Evolutionary conservation across 1,284 basidiomycete species (phyloP).

Genomic region (Mycena citricolor): DNA sequence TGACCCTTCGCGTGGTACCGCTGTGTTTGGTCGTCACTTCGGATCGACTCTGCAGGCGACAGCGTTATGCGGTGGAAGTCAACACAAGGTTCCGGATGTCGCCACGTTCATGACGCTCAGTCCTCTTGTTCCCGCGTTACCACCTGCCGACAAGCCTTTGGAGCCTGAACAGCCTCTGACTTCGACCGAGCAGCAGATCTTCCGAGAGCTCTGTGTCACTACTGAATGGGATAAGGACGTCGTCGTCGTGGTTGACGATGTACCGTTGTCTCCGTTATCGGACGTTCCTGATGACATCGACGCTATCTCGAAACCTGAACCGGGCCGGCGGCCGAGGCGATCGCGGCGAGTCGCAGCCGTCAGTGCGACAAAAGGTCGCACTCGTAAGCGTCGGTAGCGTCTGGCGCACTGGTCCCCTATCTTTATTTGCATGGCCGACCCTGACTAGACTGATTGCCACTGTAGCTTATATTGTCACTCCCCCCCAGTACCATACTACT

Average conservation of each 20-base stretch:
- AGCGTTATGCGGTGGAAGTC: constrained; percentile 29
- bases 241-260: too few species aligned
- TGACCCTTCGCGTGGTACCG: constrained; percentile 41
- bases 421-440: too few species aligned
- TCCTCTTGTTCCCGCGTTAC: not conserved
- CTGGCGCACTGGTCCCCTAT: too few species aligned
- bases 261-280: constrained; percentile 19
- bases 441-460: too few species aligned
- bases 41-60: constrained; percentile 46
- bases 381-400: too few species aligned
- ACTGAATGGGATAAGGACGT: constrained; percentile 54
- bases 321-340: constrained; percentile 35
- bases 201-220: constrained; percentile 57
- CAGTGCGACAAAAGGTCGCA: constrained; percentile 44
- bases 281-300: constrained; percentile 10
- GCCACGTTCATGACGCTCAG: constrained; percentile 11
- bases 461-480: too few species aligned
- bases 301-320: constrained; percentile 10
- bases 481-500: too few species aligned
- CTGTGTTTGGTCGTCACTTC: constrained; percentile 59
- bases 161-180: constrained; percentile 52
- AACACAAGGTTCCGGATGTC: constrained; percentile 16
- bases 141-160: constrained; percentile 18
- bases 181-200: constrained; percentile 69
- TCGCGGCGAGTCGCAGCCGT: constrained; percentile 68